phyloP scores from a whole-genome alignment of 1,284 basidiomycete species.

The Athelia psychrophila region DNA sequence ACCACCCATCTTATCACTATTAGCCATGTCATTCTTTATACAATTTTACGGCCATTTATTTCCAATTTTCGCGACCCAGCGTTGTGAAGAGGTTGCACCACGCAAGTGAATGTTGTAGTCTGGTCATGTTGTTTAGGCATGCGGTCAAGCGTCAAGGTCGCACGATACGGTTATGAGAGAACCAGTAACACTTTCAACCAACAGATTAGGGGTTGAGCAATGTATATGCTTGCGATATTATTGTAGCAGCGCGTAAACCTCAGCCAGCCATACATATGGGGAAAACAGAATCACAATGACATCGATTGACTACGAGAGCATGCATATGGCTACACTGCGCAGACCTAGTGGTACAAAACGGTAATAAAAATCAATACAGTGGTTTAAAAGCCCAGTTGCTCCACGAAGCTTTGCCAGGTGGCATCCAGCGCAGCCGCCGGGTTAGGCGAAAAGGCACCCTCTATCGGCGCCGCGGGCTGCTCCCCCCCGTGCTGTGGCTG shows the following conservation, averaged over 20 bases:
- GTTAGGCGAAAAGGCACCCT: constrained; percentile 11
- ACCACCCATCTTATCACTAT: background rate
- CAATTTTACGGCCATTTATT: background rate
- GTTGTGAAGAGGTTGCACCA: background rate
- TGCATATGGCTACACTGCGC: too few species aligned
- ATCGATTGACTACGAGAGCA: too few species aligned
- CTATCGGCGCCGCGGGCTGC: constrained; percentile 1
- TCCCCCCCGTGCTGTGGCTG: background rate
- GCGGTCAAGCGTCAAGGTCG: too few species aligned
- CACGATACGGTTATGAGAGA: too few species aligned
- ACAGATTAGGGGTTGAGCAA: too few species aligned
- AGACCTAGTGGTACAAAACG: background rate
- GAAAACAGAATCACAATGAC: too few species aligned
- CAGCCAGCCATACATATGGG: too few species aligned
- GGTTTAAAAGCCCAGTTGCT: constrained; percentile 63
- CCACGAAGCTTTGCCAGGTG: constrained; percentile 64
- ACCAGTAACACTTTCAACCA: too few species aligned
- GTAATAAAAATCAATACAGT: background rate
- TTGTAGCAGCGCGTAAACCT: too few species aligned
- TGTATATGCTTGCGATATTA: too few species aligned
- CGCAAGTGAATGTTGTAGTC: background rate
- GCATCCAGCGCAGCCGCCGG: constrained; percentile 45
- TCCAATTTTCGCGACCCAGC: background rate
- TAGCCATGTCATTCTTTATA: background rate
- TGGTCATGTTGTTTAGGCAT: background rate